Evolutionary conservation across 2,329 filamentous ascomycete genomes (phyloP), one percentile per base, ranked within the genome.

Genomic region (Aspergillus fischeri): DNA sequence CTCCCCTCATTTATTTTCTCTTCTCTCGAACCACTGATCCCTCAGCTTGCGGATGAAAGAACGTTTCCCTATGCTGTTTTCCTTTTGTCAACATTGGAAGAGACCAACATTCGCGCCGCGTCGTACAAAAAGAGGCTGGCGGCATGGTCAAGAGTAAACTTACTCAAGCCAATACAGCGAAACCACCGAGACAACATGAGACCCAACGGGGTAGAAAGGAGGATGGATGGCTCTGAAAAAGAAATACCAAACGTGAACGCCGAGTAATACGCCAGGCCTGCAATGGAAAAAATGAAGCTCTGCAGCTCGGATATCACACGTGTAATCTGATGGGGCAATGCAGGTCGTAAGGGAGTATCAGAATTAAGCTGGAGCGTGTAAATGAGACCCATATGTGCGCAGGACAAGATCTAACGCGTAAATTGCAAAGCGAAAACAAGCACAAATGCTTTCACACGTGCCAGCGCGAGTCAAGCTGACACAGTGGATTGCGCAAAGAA

Each of bases 361-460:
- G 63, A 61, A 60, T 66, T 62, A 67, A 61, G 60, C 63, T 53
- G 62, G 61, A 57, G 61, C 54, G 60, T 58, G 57, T 68, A 70
- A 65, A 70, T 70, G 53, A 55, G 54, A 65, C 62, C 65, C 63
- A 69, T 69, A 70, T 70, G 65, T 68, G 68, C 60, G 65, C 62
- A 60, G 61, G 61, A 60, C 59, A 64, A 63, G 60, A 63, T 60
- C 50, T 54, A 54, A 17, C 14, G 54, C 58, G 58, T 65, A 67
- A 60, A 66, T 66, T 59, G 53, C 62, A 49, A 60, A 57, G 57
- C 49, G 55, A 49, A 55, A 52, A 57, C 51, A 51, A 63, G 56
- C 24, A 52, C 47, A 35, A 49, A 27, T 24, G 44, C 29, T 52
- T 11, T 21, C 25, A 21, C 14, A 38, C 14, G 14, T 38, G 32